Evolutionary conservation across 2,329 filamentous ascomycete species (phyloP).

Genomic region (Elsinoe ampelina): DNA sequence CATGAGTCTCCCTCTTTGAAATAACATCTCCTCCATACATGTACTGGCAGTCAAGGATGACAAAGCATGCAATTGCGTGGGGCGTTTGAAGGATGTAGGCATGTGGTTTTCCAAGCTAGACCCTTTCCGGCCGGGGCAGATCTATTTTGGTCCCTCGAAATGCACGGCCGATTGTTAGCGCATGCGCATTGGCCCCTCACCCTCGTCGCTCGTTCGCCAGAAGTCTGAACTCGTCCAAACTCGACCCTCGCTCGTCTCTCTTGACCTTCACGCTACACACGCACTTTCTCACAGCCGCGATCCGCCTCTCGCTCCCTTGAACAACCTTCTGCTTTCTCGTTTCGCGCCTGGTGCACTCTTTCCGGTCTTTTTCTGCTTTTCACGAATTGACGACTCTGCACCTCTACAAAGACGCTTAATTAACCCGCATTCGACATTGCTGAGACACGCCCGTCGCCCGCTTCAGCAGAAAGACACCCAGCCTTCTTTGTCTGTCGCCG

Average conservation of each 20-base stretch:
- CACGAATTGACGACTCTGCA: constrained; percentile 2
- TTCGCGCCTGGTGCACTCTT: constrained; percentile 6
- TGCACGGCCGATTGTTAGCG: background rate
- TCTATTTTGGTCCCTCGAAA: background rate
- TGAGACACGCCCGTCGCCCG: constrained; percentile 5
- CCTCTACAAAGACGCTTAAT: background rate
- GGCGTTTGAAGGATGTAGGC: background rate
- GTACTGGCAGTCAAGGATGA: background rate
- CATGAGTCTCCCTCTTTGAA: too few relatives aligned
- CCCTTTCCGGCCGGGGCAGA: too few relatives aligned
- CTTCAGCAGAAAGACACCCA: constrained; percentile 13
- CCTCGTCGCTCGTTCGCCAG: background rate
- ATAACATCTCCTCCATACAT: background rate
- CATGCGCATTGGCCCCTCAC: background rate
- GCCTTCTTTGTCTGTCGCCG: constrained; percentile 14
- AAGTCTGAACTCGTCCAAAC: background rate
- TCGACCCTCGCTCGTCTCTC: background rate
- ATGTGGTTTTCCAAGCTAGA: too few relatives aligned
- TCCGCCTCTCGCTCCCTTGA: constrained; percentile 1
- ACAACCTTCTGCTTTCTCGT: background rate
- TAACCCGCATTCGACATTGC: background rate
- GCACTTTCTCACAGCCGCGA: constrained; percentile 4
- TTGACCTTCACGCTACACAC: background rate
- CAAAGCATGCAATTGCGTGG: background rate
- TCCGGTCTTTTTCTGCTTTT: constrained; percentile 6